Evolutionary conservation across 257 asterid genomes (phyloP).

Genomic region (Ocimum tenuiflorum): DNA sequence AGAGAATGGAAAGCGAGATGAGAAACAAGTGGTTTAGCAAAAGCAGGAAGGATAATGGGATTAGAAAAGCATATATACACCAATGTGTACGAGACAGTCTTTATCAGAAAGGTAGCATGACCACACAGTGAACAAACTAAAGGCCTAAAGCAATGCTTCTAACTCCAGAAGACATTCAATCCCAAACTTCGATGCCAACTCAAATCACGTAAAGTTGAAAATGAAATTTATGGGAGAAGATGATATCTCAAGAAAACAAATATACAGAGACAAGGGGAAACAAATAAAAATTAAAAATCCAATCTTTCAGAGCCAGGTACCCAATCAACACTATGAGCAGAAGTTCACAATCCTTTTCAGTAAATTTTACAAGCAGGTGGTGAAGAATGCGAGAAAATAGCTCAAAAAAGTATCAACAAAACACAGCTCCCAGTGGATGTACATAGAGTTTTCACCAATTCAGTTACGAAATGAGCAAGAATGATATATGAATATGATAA

Average conservation of each 20-base stretch:
- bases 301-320: not conserved
- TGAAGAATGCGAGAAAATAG: not conserved
- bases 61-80: too few relatives aligned
- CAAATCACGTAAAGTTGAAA: conserved; percentile 18
- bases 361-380: conserved; percentile 1
- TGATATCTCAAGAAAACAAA: not conserved
- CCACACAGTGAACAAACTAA: too few relatives aligned
- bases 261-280: not conserved
- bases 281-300: not conserved
- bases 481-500: not conserved
- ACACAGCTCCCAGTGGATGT: not conserved
- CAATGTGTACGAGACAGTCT: too few relatives aligned
- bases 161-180: not conserved
- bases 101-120: too few relatives aligned
- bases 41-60: too few relatives aligned
- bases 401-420: not conserved
- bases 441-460: conserved; percentile 6
- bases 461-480: conserved; percentile 12
- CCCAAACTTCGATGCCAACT: conserved; percentile 21
- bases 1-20: too few relatives aligned
- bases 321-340: conserved; percentile 4
- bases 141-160: too few relatives aligned
- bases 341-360: not conserved
- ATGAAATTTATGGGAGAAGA: conserved; percentile 19
- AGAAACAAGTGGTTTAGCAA: too few relatives aligned